Evolutionary conservation across 352 stramenopile genomes (phyloP).

Genomic region (Phytophthora idaei): DNA sequence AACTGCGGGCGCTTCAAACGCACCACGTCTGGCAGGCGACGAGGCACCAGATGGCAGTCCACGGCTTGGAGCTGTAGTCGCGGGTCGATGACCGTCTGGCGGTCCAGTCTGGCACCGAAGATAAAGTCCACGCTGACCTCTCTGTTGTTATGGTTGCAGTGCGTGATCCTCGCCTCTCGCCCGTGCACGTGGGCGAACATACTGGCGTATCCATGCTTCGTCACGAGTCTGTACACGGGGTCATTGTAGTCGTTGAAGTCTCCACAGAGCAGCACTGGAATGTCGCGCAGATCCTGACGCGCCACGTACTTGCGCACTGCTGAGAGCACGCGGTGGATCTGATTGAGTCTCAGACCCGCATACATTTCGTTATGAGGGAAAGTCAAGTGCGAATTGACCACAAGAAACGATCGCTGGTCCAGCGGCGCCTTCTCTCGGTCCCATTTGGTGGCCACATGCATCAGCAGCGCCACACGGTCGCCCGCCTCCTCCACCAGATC

Average conservation of each 20-base stretch:
- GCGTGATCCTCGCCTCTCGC: slow-evolving; percentile 81
- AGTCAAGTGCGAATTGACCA: slow-evolving; percentile 87
- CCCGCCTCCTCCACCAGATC: slow-evolving; percentile 74
- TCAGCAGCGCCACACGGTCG: slow-evolving; percentile 83
- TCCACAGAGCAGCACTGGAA: slow-evolving; percentile 81
- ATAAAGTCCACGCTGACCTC: slow-evolving; percentile 90
- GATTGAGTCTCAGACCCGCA: slow-evolving; percentile 73
- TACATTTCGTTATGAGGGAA: slow-evolving; percentile 86
- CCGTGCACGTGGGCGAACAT: slow-evolving; percentile 79
- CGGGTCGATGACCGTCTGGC: not conserved
- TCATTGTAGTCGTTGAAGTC: slow-evolving; percentile 91
- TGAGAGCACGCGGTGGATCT: slow-evolving; percentile 82
- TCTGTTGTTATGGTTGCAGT: slow-evolving; percentile 91
- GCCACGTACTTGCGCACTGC: slow-evolving; percentile 73
- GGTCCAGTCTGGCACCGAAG: slow-evolving; percentile 65
- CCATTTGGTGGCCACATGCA: slow-evolving; percentile 87
- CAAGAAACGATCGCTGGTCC: slow-evolving; percentile 71
- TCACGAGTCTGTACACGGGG: slow-evolving; percentile 77
- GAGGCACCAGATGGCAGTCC: slow-evolving; percentile 66
- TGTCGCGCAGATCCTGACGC: slow-evolving; percentile 64
- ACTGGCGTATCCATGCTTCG: slow-evolving; percentile 72
- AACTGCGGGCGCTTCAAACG: slow-evolving; percentile 82
- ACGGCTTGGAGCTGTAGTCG: slow-evolving; percentile 61
- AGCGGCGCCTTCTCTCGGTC: slow-evolving; percentile 54
- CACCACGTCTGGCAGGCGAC: slow-evolving; percentile 61